Evolutionary conservation across 768 basidiomycete genomes (phyloP), one percentile per base, ranked within the genome.

Genomic region (Boletus vermiculosoides): DNA sequence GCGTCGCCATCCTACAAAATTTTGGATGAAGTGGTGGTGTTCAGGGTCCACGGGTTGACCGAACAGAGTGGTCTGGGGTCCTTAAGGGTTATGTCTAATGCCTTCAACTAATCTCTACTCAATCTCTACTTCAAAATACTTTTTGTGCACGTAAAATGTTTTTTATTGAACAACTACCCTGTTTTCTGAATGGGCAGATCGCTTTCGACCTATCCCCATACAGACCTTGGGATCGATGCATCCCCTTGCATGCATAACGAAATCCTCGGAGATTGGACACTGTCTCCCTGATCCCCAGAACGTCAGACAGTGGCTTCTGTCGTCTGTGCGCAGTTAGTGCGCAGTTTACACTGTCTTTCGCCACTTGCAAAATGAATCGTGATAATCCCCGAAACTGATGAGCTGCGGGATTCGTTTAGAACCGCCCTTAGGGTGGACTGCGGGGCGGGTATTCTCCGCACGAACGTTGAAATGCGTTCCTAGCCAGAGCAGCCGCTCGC

Each of bases 21-120:
- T 53, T 55, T 10, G 48, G 45, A 18, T 16, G 23, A 42, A 34
- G 23, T 16, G 45, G 49, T 23, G 58, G 64, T 65, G 51, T 57
- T 63, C 46, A 65, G 58, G 64, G 64, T 65, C 64, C 53, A 33
- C 30, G 0, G 16, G 3, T 30, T 2, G 23, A n/a, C 18, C 16
- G 22, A 51, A 46, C 40, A 28, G 55, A 31, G 57, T 63, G 41
- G 30, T 30, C 42, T 16, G 64, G 64, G 64, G 64, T 65, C 64
- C 40, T n/a, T 4, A 16, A 20, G n/a, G 30, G 30, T 30, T 30
- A 30, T 28, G 28, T 28, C 30, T 28, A 4, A 28, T 3, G 28
- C 6, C 28, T 9, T 1, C 30, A 30, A 30, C 30, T 30, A 30
- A 30, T 39, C 10, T 18, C 7, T n/a, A 39, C 12, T 13, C 33